These are phyloP conservation scores for Cyberlindnera bimundalis DNA, from an alignment of 805 yeast species.

Conservation along the genomic window DNA sequence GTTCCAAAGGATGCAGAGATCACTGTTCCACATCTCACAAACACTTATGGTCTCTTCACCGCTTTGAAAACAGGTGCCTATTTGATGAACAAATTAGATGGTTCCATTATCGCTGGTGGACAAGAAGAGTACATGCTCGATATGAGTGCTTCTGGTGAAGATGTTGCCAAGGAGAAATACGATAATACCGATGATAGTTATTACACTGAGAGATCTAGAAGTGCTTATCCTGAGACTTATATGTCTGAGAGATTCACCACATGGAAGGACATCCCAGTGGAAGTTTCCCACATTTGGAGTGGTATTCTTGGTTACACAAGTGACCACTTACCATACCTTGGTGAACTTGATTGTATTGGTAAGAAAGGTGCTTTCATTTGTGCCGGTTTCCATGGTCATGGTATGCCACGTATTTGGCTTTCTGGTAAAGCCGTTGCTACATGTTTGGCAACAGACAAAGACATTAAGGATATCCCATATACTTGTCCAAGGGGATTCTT, in stretches of 20 bases:
- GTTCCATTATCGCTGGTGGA: conserved; percentile 36
- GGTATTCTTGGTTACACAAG: conserved; percentile 47
- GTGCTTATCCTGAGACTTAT: conserved; percentile 26
- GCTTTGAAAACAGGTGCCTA: conserved; percentile 30
- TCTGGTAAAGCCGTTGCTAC: conserved; percentile 39
- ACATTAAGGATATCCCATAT: conserved; percentile 15
- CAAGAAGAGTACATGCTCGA: conserved; percentile 16
- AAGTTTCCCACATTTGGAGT: conserved; percentile 36
- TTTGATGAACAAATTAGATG: conserved; percentile 38
- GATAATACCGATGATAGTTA: conserved; percentile 35
- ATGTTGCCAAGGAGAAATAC: conserved; percentile 24
- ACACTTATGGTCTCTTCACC: conserved; percentile 33
- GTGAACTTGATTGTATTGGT: conserved; percentile 31
- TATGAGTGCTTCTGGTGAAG: conserved; percentile 9
- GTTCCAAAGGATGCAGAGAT: conserved; percentile 20
- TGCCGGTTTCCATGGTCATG: conserved; percentile 51
- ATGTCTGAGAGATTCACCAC: conserved; percentile 32
- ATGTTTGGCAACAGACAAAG: conserved; percentile 16
- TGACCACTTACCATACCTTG: conserved; percentile 41
- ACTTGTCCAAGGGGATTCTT: conserved; percentile 20
- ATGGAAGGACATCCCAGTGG: conserved; percentile 30
- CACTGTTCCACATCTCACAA: conserved; percentile 33
- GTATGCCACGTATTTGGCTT: conserved; percentile 45
- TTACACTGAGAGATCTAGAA: conserved; percentile 24
- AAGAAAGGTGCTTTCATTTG: conserved; percentile 33